These are phyloP conservation scores for Spiromastix sp. DNA, from an alignment of 2,329 filamentous ascomycete genomes.

Conservation along the genomic window DNA sequence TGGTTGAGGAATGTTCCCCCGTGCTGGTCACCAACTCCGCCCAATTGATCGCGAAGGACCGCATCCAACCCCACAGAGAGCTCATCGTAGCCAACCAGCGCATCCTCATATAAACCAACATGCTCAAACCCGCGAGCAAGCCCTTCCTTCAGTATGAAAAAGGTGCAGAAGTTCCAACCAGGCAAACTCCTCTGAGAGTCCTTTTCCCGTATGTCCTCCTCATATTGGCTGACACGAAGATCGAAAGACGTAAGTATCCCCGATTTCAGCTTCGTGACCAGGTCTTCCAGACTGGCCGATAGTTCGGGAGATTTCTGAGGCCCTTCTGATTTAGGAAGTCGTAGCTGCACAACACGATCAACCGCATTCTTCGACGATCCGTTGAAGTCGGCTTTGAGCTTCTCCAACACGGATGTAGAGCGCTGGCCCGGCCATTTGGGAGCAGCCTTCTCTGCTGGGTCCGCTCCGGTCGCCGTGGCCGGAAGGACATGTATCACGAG, in stretches of 20 bases:
- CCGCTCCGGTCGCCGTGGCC: slow-evolving; percentile 72
- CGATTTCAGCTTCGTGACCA: slow-evolving; percentile 77
- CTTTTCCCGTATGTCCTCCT: slow-evolving; percentile 92
- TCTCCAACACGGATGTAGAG: slow-evolving; percentile 76
- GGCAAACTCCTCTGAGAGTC: slow-evolving; percentile 77
- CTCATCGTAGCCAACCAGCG: slow-evolving; percentile 88
- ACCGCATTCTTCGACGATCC: slow-evolving; percentile 59
- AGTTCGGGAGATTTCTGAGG: slow-evolving; percentile 68
- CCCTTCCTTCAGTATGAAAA: slow-evolving; percentile 95
- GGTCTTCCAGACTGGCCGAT: slow-evolving; percentile 70
- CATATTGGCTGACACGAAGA: slow-evolving; percentile 80
- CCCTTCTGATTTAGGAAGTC: slow-evolving; percentile 48
- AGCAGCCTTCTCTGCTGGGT: slow-evolving; percentile 55
- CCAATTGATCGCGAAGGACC: slow-evolving; percentile 63
- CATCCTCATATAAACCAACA: slow-evolving; percentile 90
- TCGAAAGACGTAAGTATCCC: slow-evolving; percentile 86
- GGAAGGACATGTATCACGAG: slow-evolving; percentile 88
- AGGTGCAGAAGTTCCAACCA: slow-evolving; percentile 99
- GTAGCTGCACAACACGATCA: slow-evolving; percentile 77
- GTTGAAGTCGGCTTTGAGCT: slow-evolving; percentile 84
- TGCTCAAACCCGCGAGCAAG: slow-evolving; percentile 90
- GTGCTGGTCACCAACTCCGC: slow-evolving; percentile 52
- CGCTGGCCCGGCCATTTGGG: slow-evolving; percentile 69
- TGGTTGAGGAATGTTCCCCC: slow-evolving; percentile 61
- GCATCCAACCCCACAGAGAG: slow-evolving; percentile 77